Percentiles rank a stretch among this genome's conserved stretches.
phyloP scores from a whole-genome alignment of 257 asterid species.

The Schizonepeta tenuifolia region DNA sequence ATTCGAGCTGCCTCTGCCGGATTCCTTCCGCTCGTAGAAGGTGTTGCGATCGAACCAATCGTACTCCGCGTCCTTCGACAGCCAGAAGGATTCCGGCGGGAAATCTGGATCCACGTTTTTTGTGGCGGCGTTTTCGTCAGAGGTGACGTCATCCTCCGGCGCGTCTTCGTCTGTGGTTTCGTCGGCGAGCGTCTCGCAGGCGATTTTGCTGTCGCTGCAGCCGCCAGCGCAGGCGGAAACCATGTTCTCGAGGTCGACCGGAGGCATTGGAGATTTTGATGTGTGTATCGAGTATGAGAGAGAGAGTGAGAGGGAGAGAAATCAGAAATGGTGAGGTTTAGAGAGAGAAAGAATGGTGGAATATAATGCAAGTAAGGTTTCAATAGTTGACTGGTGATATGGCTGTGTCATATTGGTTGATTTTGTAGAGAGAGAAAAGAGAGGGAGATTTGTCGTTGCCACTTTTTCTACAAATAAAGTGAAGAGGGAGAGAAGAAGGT shows the following conservation, averaged over 20 bases:
- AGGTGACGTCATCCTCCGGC: conserved; percentile 26
- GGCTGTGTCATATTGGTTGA: neutral
- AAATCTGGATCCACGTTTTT: conserved; percentile 45
- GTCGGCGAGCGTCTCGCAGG: conserved; percentile 48
- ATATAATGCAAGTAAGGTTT: conserved; percentile 22
- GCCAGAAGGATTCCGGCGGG: conserved; percentile 93
- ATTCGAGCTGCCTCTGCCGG: conserved; percentile 59
- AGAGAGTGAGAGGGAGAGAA: neutral
- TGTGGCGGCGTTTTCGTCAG: conserved; percentile 18
- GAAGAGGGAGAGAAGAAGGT: conserved; percentile 36
- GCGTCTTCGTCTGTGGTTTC: conserved; percentile 31
- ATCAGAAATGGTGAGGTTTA: neutral
- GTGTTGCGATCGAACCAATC: conserved; percentile 92
- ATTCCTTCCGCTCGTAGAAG: conserved; percentile 71
- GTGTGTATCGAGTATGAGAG: neutral
- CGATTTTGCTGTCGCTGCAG: conserved; percentile 48
- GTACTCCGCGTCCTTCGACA: conserved; percentile 80
- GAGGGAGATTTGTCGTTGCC: neutral
- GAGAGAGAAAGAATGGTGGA: conserved; percentile 15
- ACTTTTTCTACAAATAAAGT: conserved; percentile 17
- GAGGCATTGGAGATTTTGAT: conserved; percentile 48
- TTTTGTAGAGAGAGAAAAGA: neutral
- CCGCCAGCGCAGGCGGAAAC: conserved; percentile 64
- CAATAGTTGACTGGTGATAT: conserved; percentile 25
- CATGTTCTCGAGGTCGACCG: conserved; percentile 54